A percentile compares a stretch with the other conserved stretches of the same genome.
Evolutionary conservation across 1,284 basidiomycete genomes (phyloP).

Genomic region (Trametes versicolor): DNA sequence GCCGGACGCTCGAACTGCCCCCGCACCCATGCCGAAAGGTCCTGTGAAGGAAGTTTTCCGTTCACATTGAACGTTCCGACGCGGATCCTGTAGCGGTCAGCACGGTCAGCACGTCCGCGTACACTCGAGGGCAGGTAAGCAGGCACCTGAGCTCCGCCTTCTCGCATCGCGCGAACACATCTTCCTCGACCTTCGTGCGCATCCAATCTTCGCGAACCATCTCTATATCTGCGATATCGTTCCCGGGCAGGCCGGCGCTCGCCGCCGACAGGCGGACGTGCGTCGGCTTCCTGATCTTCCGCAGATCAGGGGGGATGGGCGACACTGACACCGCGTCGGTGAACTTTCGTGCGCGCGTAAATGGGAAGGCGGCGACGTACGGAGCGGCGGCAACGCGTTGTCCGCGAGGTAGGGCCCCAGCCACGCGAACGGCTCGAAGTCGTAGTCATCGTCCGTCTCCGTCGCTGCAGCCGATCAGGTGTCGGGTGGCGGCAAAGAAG

Average conservation of each 20-base stretch:
- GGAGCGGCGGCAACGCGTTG: slow-evolving; percentile 25
- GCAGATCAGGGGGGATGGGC: slow-evolving; percentile 61
- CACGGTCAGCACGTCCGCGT: slow-evolving; percentile 10
- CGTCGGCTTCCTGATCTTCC: slow-evolving; percentile 54
- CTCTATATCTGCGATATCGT: slow-evolving; percentile 66
- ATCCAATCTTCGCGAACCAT: slow-evolving; percentile 74
- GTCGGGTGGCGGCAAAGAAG: background rate
- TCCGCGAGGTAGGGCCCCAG: slow-evolving; percentile 40
- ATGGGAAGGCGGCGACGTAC: slow-evolving; percentile 12
- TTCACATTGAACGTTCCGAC: slow-evolving; percentile 86
- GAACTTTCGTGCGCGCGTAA: background rate
- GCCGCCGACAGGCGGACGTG: slow-evolving; percentile 64
- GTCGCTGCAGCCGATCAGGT: slow-evolving; percentile 13
- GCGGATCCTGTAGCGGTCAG: slow-evolving; percentile 56
- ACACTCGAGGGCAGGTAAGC: background rate
- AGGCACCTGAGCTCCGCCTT: slow-evolving; percentile 38
- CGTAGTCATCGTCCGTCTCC: slow-evolving; percentile 24
- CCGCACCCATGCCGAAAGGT: slow-evolving; percentile 63
- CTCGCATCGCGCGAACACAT: slow-evolving; percentile 22
- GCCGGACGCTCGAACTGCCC: slow-evolving; percentile 26
- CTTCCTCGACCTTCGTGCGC: slow-evolving; percentile 29
- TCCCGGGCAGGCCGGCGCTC: slow-evolving; percentile 66
- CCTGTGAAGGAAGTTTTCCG: slow-evolving; percentile 75
- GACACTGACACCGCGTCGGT: slow-evolving; percentile 40
- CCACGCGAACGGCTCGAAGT: slow-evolving; percentile 45